These are phyloP conservation scores for Fusarium graminum DNA, from an alignment of 2,329 filamentous ascomycete species.

Conservation along the genomic window DNA sequence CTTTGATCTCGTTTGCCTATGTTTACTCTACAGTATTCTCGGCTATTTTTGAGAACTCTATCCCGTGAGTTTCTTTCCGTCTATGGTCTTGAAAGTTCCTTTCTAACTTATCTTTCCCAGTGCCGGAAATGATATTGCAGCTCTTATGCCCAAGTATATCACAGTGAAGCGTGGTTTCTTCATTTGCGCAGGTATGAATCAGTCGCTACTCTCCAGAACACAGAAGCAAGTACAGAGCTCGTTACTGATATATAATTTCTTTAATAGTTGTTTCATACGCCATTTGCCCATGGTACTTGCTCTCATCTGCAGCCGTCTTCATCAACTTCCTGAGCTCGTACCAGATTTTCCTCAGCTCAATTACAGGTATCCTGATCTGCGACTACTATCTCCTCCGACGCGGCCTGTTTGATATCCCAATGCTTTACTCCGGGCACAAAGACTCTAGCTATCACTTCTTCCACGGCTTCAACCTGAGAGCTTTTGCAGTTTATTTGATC, in stretches of 20 bases:
- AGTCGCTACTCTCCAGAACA: rapidly evolving
- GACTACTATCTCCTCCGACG: slow-evolving; percentile 17
- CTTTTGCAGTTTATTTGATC: slow-evolving; percentile 3
- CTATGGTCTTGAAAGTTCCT: rapidly evolving
- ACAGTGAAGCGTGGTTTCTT: slow-evolving; percentile 23
- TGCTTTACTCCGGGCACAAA: slow-evolving; percentile 11
- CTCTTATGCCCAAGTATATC: slow-evolving; percentile 23
- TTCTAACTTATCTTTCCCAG: not conserved
- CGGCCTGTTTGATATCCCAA: slow-evolving; percentile 6
- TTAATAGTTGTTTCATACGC: slow-evolving; percentile 8
- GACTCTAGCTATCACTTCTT: slow-evolving; percentile 13
- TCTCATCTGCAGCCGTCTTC: slow-evolving; percentile 13
- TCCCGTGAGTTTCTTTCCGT: not conserved
- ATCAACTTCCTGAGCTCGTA: slow-evolving; percentile 29
- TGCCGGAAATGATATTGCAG: slow-evolving; percentile 19
- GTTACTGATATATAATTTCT: rapidly evolving
- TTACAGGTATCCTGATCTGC: slow-evolving; percentile 17
- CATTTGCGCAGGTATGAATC: slow-evolving; percentile 13
- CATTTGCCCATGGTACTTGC: slow-evolving; percentile 16
- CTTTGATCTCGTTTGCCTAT: slow-evolving; percentile 18
- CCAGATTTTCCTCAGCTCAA: slow-evolving; percentile 23
- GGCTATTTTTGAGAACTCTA: slow-evolving; percentile 19
- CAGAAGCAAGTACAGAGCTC: rapidly evolving
- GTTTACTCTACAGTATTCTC: slow-evolving; percentile 13
- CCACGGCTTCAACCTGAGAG: slow-evolving; percentile 6